These are phyloP conservation scores for Stephanodiscus triporus DNA, from an alignment of 108 stramenopile genomes.

Conservation along the genomic window DNA sequence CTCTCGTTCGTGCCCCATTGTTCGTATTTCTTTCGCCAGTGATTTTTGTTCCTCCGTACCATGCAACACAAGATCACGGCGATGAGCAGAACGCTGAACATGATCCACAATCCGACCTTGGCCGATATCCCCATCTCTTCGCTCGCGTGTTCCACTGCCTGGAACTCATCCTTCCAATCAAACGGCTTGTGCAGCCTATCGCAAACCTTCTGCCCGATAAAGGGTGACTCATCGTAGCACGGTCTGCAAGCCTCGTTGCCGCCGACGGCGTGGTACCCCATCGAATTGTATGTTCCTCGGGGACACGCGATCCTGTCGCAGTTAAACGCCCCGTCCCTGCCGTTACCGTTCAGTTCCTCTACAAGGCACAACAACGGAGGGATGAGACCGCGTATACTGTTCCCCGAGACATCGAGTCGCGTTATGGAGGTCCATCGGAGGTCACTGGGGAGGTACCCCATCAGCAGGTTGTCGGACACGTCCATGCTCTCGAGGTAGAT, in stretches of 20 bases:
- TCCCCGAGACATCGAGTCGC: constrained; percentile 54
- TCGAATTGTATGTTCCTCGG: constrained; percentile 45
- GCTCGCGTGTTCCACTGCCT: constrained; percentile 6
- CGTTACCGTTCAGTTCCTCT: constrained; percentile 60
- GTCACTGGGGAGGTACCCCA: constrained; percentile 58
- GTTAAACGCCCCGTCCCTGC: constrained; percentile 32
- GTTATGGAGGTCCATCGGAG: constrained; percentile 59
- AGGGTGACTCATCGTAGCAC: constrained; percentile 30
- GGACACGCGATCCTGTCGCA: constrained; percentile 61
- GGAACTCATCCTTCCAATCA: constrained; percentile 14
- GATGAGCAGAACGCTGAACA: neutral
- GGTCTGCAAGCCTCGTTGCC: constrained; percentile 26
- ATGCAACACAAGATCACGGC: constrained; percentile 2
- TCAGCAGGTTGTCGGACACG: constrained; percentile 55
- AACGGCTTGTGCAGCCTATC: neutral
- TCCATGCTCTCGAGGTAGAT: constrained; percentile 52
- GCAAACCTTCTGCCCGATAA: constrained; percentile 29
- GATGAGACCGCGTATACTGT: constrained; percentile 52
- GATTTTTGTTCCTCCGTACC: neutral
- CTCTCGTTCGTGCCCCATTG: neutral
- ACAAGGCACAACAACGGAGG: constrained; percentile 62
- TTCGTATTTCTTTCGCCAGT: constrained; percentile 5
- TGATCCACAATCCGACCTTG: constrained; percentile 2
- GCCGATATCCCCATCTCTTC: constrained; percentile 9
- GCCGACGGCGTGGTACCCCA: constrained; percentile 27